These are phyloP conservation scores for Turnera subulata DNA, from an alignment of 345 rosid genomes.

Conservation along the genomic window DNA sequence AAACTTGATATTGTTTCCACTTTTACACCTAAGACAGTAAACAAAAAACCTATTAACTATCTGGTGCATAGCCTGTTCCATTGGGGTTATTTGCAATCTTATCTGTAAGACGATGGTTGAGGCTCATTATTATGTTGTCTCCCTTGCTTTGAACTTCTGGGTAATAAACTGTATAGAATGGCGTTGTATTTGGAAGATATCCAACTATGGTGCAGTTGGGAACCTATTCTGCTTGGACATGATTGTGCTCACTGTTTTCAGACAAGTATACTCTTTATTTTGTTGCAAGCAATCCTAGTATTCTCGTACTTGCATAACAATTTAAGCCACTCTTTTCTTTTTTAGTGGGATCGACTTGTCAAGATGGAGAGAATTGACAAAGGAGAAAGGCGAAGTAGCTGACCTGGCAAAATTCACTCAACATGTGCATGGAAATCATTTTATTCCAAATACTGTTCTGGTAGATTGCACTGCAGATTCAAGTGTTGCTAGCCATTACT, in stretches of 20 bases:
- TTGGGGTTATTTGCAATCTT: no score
- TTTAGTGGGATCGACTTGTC: constrained; percentile 80
- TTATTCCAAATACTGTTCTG: constrained; percentile 86
- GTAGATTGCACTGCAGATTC: constrained; percentile 99
- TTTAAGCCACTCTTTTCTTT: constrained; percentile 13
- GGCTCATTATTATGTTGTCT: background rate
- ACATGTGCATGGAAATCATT: constrained; percentile 84
- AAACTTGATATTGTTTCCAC: no score
- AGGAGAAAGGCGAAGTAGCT: constrained; percentile 66
- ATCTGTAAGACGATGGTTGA: background rate
- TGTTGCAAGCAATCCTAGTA: background rate
- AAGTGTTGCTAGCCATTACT: constrained; percentile 62
- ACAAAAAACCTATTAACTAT: no score
- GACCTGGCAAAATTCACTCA: constrained; percentile 71
- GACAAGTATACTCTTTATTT: background rate
- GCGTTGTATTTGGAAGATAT: background rate
- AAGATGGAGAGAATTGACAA: constrained; percentile 72
- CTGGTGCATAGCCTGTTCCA: no score
- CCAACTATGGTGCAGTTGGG: background rate
- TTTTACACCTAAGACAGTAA: no score
- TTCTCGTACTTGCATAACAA: background rate
- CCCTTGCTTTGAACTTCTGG: background rate
- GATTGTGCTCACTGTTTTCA: background rate
- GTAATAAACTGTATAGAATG: background rate
- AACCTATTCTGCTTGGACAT: background rate